Evolutionary conservation across 768 basidiomycete species (phyloP), one percentile per base, ranked within the genome.

Genomic region (Phlegmacium glaucopus): DNA sequence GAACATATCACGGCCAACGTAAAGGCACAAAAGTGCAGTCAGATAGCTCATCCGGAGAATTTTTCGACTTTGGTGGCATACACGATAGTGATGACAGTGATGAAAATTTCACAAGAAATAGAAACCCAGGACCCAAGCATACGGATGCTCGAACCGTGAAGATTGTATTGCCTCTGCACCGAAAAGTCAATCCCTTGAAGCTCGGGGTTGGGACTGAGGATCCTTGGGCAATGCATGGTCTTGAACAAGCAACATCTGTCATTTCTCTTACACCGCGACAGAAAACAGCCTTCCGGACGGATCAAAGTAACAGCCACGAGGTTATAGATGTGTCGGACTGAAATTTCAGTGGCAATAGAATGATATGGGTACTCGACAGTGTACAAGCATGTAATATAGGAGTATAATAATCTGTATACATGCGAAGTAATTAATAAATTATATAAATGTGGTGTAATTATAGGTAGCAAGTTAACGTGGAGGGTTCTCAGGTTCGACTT

Each of bases 261-360:
- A 41, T 53, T 9, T 42, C 45, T 12, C 10, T 57, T 32, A 11
- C 45, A 16, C 40, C 40, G n/a, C 50, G 39, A 28, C 42, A 35
- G 43, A 35, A 22, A 30, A 10, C 35, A 38, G 35, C 41, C 17
- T 26, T 30, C 39, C 39, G 17, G 17, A 27, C 11, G 26, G 17
- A 17, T 16, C 26, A 35, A 29, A 29, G 39, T 35, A 18, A 13
- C 37, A 42, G 36, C 34, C 36, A 39, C 5, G 47, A 54, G 32
- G 44, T 62, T 9, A 60, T 60, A 26, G 57, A 52, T 26, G 29
- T 62, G 45, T 60, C 59, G 39, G 59, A 62, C 42, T 62, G 48
- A 51, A 22, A 44, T 43, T 37, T 12, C 22, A 13, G 28, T 22
- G 22, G 22, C 5, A 22, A 22, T 22, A 5, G 22, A 22, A 22